These are phyloP conservation scores for Fomitopsis pulvina DNA, from an alignment of 768 basidiomycete genomes.

Conservation along the genomic window DNA sequence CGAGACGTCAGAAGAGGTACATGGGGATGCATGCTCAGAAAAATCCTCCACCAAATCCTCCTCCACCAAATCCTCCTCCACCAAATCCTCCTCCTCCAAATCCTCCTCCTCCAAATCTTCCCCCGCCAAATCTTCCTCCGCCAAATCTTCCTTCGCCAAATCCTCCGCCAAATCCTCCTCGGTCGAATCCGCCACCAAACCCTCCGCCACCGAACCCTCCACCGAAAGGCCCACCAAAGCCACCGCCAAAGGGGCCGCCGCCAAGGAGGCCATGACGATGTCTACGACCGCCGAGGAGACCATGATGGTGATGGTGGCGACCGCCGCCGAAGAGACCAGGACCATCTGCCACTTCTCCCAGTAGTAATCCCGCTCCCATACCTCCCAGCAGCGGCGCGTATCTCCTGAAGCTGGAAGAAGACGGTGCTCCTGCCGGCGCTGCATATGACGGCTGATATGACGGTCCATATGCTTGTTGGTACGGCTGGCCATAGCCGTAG, in stretches of 20 bases:
- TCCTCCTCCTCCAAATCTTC: constrained; percentile 8
- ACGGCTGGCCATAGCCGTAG: constrained; percentile 11
- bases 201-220: constrained; percentile 1
- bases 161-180: constrained; percentile 7
- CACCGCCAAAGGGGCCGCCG: constrained; percentile 1
- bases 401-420: constrained; percentile 16
- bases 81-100: constrained; percentile 15
- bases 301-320: too few species aligned
- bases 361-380: constrained; percentile 25
- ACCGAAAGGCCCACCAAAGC: background rate
- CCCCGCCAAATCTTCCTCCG: constrained; percentile 3
- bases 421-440: constrained; percentile 3
- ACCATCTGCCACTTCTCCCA: constrained; percentile 23
- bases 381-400: constrained; percentile 16
- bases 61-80: constrained; percentile 28
- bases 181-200: background rate
- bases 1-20: background rate
- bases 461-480: background rate
- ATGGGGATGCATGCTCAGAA: constrained; percentile 7
- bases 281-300: constrained; percentile 10
- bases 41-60: constrained; percentile 19
- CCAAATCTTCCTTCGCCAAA: constrained; percentile 10
- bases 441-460: background rate
- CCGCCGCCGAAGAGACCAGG: constrained; percentile 20
- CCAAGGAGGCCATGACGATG: too few species aligned